Conservation (phyloP, 73 alveolate genomes). For the Stentor coeruleus region DNA sequence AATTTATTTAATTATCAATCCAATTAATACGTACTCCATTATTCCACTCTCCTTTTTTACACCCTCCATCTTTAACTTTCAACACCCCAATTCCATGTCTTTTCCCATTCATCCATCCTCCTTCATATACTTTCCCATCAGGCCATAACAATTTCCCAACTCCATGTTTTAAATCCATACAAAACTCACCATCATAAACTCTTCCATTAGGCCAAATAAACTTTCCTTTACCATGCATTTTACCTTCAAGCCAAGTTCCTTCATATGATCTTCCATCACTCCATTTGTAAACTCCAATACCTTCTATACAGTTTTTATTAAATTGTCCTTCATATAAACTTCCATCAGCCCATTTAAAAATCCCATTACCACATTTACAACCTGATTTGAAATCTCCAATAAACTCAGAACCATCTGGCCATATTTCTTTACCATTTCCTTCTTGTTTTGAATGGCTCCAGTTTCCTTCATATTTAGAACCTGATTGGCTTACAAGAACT, state of each 20-base stretch:
- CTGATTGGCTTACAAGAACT: not conserved
- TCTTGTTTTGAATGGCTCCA: not conserved
- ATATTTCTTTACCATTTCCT: not conserved
- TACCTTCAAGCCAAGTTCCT: conserved; percentile 13
- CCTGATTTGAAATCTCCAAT: conserved; percentile 10
- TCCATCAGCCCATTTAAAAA: not conserved
- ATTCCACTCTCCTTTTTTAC: not conserved
- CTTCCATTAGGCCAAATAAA: not conserved
- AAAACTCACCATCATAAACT: not conserved
- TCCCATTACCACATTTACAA: not conserved
- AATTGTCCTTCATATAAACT: not conserved
- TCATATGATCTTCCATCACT: conserved; percentile 11
- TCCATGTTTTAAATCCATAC: conserved; percentile 10
- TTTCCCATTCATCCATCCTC: conserved; percentile 43
- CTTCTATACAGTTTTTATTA: not conserved
- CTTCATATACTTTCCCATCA: conserved; percentile 47
- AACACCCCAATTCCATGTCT: not conserved
- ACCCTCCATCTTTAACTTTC: not conserved
- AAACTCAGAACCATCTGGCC: not conserved
- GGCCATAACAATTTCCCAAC: not conserved
- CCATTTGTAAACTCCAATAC: not conserved
- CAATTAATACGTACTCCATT: conserved; percentile 1
- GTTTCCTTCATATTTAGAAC: not conserved
- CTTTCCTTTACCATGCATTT: not conserved
- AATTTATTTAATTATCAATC: not conserved